These are phyloP conservation scores for Wickerhamiella vanderwaltii DNA, from an alignment of 805 yeast genomes.

Conservation along the genomic window DNA sequence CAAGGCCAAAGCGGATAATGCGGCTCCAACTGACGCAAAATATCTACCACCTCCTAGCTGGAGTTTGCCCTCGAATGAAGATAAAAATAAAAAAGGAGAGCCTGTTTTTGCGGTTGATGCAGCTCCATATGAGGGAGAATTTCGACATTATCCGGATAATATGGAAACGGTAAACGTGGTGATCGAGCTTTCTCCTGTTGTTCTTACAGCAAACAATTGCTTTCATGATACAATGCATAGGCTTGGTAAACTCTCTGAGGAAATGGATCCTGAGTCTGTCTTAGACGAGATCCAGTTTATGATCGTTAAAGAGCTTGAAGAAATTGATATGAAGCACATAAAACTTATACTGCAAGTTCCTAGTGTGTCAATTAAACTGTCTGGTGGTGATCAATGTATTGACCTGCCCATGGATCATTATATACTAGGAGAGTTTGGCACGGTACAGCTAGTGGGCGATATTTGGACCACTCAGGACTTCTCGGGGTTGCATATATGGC, in stretches of 20 bases:
- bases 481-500: neutral
- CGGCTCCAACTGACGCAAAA: neutral
- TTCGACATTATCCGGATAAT: neutral
- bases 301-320: slow-evolving; percentile 1
- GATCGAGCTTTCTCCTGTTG: neutral
- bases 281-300: slow-evolving; percentile 5
- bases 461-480: neutral
- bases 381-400: neutral
- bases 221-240: no score
- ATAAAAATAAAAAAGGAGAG: neutral
- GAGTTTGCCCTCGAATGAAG: slow-evolving; percentile 3
- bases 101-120: slow-evolving; percentile 1
- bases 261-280: neutral
- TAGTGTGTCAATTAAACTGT: neutral
- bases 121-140: neutral
- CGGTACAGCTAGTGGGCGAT: neutral
- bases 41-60: slow-evolving; percentile 3
- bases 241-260: neutral
- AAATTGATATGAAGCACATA: slow-evolving; percentile 25
- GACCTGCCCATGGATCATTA: neutral
- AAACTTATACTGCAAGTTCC: neutral
- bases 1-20: neutral
- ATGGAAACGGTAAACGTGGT: neutral
- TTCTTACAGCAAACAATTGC: neutral
- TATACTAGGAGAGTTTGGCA: neutral